A percentile compares a stretch with the other conserved stretches of the same genome.
Conservation (phyloP, 129 eudicot species). For the Sambucus nigra region DNA sequence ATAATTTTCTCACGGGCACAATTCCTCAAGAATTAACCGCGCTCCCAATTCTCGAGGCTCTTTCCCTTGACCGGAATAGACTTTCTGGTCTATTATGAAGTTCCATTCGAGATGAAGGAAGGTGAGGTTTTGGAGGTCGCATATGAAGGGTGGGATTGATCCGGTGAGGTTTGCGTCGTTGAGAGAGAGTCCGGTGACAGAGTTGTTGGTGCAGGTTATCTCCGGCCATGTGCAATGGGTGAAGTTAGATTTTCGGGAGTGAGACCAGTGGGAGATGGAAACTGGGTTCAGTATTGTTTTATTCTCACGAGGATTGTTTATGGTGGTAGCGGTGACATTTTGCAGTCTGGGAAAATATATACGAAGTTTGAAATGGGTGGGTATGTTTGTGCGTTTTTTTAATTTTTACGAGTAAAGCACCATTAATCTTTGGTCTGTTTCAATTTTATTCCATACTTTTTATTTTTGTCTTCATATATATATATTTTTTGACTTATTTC, state of each 20-base stretch:
- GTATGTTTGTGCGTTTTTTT: no score
- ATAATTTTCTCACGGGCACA: conserved; percentile 43
- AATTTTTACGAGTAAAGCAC: no score
- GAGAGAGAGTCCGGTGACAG: conserved; percentile 33
- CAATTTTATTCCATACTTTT: no score
- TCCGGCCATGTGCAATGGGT: conserved; percentile 58
- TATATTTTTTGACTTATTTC: no score
- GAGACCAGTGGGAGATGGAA: conserved; percentile 42
- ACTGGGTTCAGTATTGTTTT: conserved; percentile 41
- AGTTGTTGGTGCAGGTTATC: conserved; percentile 35
- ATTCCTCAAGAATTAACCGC: conserved; percentile 61
- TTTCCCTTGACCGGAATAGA: conserved; percentile 51
- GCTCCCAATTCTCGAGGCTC: conserved; percentile 24
- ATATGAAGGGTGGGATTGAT: conserved; percentile 41
- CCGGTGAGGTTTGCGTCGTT: conserved; percentile 14
- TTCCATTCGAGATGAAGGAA: conserved; percentile 32
- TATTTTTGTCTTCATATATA: no score
- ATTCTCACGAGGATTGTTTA: conserved; percentile 37
- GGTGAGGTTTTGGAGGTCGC: conserved; percentile 59
- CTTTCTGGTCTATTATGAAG: conserved; percentile 41
- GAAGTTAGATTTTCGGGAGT: conserved; percentile 23
- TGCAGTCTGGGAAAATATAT: no score
- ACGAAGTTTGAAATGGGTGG: no score
- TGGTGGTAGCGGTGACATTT: no score
- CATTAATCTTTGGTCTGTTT: no score